Conservation (phyloP, 176 grass and related monocot genomes). For the Hyparrhenia diplandra region DNA sequence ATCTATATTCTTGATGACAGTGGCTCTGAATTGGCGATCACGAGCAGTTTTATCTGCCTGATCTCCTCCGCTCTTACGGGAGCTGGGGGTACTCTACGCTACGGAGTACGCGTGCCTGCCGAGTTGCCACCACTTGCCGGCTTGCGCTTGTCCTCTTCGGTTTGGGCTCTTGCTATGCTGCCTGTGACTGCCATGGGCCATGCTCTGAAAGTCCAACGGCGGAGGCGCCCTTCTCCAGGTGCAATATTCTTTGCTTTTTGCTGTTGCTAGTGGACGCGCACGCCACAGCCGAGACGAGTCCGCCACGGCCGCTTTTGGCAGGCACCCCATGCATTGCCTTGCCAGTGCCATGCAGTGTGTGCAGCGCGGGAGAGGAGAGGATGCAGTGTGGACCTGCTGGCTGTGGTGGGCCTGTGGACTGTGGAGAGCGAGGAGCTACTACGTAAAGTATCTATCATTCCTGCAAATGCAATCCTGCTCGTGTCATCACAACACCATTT, state of each 20-base stretch:
- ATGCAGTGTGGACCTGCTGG: neutral
- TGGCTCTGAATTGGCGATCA: neutral
- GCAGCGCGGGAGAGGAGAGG: neutral
- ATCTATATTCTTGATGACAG: neutral
- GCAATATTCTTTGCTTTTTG: constrained; percentile 34
- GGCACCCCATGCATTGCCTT: no score
- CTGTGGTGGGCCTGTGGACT: neutral
- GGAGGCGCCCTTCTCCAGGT: constrained; percentile 18
- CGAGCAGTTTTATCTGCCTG: neutral
- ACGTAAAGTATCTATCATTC: neutral
- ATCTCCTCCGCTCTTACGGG: no score
- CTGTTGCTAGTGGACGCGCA: neutral
- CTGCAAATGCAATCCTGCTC: constrained; percentile 6
- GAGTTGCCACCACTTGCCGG: neutral
- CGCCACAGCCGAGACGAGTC: neutral
- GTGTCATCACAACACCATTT: neutral
- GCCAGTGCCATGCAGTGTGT: neutral
- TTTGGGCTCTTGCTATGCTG: neutral
- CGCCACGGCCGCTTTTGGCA: neutral
- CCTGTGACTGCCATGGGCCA: neutral
- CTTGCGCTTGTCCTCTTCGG: neutral
- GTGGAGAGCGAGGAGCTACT: neutral
- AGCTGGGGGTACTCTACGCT: neutral
- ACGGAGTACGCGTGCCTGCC: neutral
- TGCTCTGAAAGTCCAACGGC: constrained; percentile 1